Conservation (phyloP, 2,329 filamentous ascomycete species). For the Colletotrichum spinosum region DNA sequence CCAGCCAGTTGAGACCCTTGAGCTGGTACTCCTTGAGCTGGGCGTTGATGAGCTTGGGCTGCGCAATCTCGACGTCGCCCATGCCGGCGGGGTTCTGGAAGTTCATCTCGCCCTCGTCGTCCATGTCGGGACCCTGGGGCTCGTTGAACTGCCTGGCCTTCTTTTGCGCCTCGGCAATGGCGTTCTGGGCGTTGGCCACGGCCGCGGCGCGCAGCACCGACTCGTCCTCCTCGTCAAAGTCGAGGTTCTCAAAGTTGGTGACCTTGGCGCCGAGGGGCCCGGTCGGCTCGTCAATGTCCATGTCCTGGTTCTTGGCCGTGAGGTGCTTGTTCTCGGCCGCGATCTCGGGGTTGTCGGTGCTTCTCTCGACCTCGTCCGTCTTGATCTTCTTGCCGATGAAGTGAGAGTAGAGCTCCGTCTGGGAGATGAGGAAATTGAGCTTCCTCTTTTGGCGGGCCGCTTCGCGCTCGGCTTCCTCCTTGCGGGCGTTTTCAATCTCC, state of each 20-base stretch:
- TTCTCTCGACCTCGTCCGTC: slow-evolving; percentile 92
- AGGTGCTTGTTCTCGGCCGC: slow-evolving; percentile 63
- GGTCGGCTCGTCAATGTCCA: slow-evolving; percentile 64
- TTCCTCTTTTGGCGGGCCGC: slow-evolving; percentile 97
- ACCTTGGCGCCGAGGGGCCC: slow-evolving; percentile 75
- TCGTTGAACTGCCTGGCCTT: slow-evolving; percentile 93
- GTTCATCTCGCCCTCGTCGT: slow-evolving; percentile 98
- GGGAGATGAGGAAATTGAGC: slow-evolving; percentile 98
- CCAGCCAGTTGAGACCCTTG: slow-evolving; percentile 99
- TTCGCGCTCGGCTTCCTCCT: slow-evolving; percentile 96
- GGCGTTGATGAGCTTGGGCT: slow-evolving; percentile 92
- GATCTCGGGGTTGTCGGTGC: slow-evolving; percentile 84
- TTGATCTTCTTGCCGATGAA: slow-evolving; percentile 99
- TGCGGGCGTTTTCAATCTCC: slow-evolving; percentile 95
- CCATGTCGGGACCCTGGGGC: slow-evolving; percentile 72
- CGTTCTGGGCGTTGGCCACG: slow-evolving; percentile 95
- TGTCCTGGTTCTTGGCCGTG: slow-evolving; percentile 51
- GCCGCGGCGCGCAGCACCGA: slow-evolving; percentile 83
- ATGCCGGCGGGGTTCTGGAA: slow-evolving; percentile 98
- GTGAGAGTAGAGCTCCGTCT: slow-evolving; percentile 98
- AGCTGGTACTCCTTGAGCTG: slow-evolving; percentile 99
- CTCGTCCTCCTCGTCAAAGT: slow-evolving; percentile 97
- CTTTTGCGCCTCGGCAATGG: slow-evolving; percentile 92
- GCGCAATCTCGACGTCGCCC: slow-evolving; percentile 92
- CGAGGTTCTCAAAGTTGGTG: slow-evolving; percentile 92